phyloP scores from a whole-genome alignment of 169 alveolate species.

The Babesia ovata region DNA sequence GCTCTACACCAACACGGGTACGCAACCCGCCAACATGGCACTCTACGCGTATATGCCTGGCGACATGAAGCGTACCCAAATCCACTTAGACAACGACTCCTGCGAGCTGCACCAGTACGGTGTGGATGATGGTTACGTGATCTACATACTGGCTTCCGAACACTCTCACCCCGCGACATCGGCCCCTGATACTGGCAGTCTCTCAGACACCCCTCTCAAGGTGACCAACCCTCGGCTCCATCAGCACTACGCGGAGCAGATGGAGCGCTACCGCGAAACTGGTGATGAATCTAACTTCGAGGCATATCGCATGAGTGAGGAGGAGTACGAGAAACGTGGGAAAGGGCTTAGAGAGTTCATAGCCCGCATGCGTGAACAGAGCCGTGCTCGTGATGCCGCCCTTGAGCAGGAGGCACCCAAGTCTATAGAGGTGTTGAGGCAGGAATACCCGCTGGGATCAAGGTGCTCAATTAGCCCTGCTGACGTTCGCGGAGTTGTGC shows the following conservation, averaged over 20 bases:
- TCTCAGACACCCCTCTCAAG: background rate
- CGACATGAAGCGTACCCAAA: constrained; percentile 46
- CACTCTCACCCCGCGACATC: background rate
- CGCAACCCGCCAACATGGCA: constrained; percentile 45
- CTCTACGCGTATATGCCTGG: constrained; percentile 65
- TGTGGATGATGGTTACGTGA: constrained; percentile 60
- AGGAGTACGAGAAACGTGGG: constrained; percentile 83
- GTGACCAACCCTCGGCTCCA: constrained; percentile 26
- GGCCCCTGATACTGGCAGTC: background rate
- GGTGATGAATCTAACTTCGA: constrained; percentile 44
- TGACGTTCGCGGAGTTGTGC: constrained; percentile 60
- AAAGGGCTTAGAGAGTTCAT: constrained; percentile 82
- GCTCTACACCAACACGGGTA: constrained; percentile 70
- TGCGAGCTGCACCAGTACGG: constrained; percentile 50
- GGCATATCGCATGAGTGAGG: constrained; percentile 86
- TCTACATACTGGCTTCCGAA: constrained; percentile 28
- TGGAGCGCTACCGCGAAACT: constrained; percentile 34
- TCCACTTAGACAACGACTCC: constrained; percentile 47
- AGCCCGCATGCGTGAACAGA: constrained; percentile 49
- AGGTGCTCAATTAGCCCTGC: constrained; percentile 63
- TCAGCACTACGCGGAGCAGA: constrained; percentile 40
- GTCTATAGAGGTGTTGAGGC: constrained; percentile 29
- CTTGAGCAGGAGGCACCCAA: background rate
- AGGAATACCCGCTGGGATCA: constrained; percentile 50
- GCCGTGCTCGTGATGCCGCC: background rate